Evolutionary conservation across 805 yeast species (phyloP), one percentile per base, ranked within the genome.

Genomic region (Naumovozyma dairenensis): DNA sequence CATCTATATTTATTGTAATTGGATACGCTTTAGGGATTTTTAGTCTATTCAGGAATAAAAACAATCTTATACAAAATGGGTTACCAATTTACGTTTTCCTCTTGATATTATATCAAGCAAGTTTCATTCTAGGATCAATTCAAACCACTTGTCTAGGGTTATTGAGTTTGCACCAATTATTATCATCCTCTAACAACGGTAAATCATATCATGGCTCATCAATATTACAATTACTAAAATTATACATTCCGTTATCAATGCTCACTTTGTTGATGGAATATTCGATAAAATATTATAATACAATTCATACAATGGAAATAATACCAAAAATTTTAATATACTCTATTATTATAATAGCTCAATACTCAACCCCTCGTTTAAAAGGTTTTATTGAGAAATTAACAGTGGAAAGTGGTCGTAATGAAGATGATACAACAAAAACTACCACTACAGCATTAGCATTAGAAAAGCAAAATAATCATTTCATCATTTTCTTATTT

Each of bases 141-240:
- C 46, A 44, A 28, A 32, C 50, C 7, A 40, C 47, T 2, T 27
- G 38, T 14, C n/a, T 48, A n/a, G 33, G 45, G 18, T 21, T 46
- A 21, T 21, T 47, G n/a, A 38, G 39, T 5, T 18, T 44, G n/a
- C 37, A 38, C 21, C 36, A 26, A 16, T 14, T 32, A 8, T 17
- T 24, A 24, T 24, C n/a, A 14, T 24, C 26, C 5, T 7, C n/a
- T 6, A 14, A 24, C 8, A 6, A 24, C n/a, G n/a, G n/a, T n/a
- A n/a, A n/a, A n/a, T n/a, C n/a, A n/a, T n/a, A n/a, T n/a, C n/a
- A n/a, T n/a, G n/a, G n/a, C n/a, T n/a, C n/a, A n/a, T 12, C 26
- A 7, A 24, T 24, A 6, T 8, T 6, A 10, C 26, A 24, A 8
- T 12, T 24, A 24, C 13, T 24, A 6, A 24, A 24, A 24, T 10